Evolutionary conservation across 2,329 filamentous ascomycete species (phyloP).

Genomic region (Sporothrix globosa): DNA sequence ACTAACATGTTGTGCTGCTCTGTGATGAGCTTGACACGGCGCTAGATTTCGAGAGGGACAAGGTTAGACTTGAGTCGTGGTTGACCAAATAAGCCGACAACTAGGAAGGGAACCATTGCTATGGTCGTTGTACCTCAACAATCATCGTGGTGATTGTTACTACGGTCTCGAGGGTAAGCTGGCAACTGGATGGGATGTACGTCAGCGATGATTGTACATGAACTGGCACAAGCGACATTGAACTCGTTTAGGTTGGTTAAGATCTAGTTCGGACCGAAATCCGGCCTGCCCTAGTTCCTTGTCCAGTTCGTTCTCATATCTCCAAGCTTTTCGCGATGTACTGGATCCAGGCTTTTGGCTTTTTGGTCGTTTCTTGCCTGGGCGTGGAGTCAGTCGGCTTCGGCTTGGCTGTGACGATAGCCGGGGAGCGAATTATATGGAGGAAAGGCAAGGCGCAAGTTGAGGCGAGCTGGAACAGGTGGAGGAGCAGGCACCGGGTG

Average conservation of each 20-base stretch:
- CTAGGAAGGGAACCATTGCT: neutral
- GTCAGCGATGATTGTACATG: neutral
- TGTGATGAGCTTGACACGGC: constrained; percentile 89
- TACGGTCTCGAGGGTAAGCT: neutral
- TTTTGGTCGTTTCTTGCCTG: neutral
- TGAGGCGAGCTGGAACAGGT: neutral
- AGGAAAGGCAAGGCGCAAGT: neutral
- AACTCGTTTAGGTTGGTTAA: too few species aligned
- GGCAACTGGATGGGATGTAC: neutral
- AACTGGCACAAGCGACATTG: neutral
- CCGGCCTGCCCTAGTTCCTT: neutral
- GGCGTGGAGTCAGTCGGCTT: neutral
- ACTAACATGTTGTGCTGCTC: constrained; percentile 83
- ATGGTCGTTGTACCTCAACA: constrained; percentile 42
- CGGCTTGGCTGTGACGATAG: neutral
- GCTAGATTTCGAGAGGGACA: constrained; percentile 58
- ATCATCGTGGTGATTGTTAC: constrained; percentile 42
- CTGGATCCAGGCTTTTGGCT: neutral
- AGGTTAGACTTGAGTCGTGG: constrained; percentile 17
- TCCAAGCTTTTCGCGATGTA: neutral
- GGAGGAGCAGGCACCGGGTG: neutral
- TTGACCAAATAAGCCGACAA: neutral
- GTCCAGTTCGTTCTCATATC: neutral
- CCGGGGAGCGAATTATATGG: neutral
- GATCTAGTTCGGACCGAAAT: too few species aligned